Evolutionary conservation across 805 yeast genomes (phyloP).

Genomic region (Starmerella ratchasimensis): DNA sequence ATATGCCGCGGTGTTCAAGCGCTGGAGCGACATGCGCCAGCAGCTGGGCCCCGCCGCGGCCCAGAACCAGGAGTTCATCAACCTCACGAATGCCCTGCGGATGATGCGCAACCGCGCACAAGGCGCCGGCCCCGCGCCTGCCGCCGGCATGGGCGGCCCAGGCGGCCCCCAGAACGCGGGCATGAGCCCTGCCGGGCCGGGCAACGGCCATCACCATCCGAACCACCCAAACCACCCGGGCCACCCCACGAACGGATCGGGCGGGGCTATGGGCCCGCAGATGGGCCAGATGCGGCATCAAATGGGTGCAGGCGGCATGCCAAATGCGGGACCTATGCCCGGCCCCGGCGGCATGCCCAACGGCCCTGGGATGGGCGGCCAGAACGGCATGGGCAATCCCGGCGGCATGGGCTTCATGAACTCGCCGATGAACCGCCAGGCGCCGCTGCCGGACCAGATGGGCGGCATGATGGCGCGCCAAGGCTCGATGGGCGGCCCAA

Average conservation of each 20-base stretch:
- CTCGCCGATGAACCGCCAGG: not conserved
- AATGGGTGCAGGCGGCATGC: not conserved
- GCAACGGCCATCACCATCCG: not conserved
- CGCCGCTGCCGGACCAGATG: not conserved
- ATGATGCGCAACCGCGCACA: conserved; percentile 9
- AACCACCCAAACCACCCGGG: not conserved
- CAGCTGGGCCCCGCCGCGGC: conserved; percentile 21
- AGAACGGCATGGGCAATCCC: not conserved
- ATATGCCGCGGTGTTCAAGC: conserved; percentile 23
- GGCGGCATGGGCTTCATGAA: too few relatives aligned
- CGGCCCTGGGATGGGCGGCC: not conserved
- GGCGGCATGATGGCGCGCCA: not conserved
- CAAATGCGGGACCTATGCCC: too few relatives aligned
- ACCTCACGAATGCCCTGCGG: conserved; percentile 17
- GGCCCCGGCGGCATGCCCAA: not conserved
- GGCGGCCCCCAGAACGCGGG: too few relatives aligned
- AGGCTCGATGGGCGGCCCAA: not conserved
- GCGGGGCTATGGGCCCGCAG: conserved; percentile 1
- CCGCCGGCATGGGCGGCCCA: too few relatives aligned
- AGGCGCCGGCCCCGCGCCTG: too few relatives aligned
- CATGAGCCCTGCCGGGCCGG: not conserved
- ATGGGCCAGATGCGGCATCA: not conserved
- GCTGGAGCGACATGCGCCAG: conserved; percentile 20
- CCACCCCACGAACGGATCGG: not conserved
- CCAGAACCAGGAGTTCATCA: conserved; percentile 23